Conservation (phyloP, 768 basidiomycete species). For the Calocybe cyanea region DNA sequence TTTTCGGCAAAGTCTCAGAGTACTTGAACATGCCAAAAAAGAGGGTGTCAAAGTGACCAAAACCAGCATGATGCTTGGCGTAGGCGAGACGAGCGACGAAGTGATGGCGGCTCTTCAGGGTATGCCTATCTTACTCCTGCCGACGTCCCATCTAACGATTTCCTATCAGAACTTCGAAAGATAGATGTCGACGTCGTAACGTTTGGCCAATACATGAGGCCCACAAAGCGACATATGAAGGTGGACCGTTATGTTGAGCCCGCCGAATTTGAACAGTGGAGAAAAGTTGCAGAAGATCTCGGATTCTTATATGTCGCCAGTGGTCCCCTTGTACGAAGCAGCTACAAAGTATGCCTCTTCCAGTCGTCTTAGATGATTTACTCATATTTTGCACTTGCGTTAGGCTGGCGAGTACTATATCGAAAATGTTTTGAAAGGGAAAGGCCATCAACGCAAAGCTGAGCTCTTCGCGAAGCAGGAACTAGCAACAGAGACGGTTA, state of each 20-base stretch:
- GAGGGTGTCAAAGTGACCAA: conserved; percentile 88
- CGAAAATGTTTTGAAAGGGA: conserved; percentile 79
- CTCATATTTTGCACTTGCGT: background rate
- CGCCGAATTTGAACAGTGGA: conserved; percentile 91
- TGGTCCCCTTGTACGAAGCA: conserved; percentile 92
- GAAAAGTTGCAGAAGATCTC: conserved; percentile 82
- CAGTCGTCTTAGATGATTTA: background rate
- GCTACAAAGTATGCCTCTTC: conserved; percentile 79
- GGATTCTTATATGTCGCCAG: conserved; percentile 97
- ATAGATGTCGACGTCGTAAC: conserved; percentile 95
- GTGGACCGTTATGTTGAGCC: conserved; percentile 96
- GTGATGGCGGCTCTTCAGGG: conserved; percentile 79
- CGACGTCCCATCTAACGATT: conserved; percentile 7
- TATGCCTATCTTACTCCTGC: conserved; percentile 27
- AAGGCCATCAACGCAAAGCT: conserved; percentile 40
- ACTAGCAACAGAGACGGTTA: background rate
- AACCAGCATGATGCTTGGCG: conserved; percentile 97
- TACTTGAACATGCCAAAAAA: conserved; percentile 80
- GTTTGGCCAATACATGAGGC: conserved; percentile 99
- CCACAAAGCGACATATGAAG: conserved; percentile 99
- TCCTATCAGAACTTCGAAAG: conserved; percentile 74
- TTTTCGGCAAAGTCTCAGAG: conserved; percentile 79
- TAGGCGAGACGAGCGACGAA: conserved; percentile 87
- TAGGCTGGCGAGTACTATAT: conserved; percentile 97
- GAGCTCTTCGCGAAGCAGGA: conserved; percentile 22